Evolutionary conservation across 176 grass and related monocot genomes (phyloP).

Genomic region (Miscanthus lutarioriparius): DNA sequence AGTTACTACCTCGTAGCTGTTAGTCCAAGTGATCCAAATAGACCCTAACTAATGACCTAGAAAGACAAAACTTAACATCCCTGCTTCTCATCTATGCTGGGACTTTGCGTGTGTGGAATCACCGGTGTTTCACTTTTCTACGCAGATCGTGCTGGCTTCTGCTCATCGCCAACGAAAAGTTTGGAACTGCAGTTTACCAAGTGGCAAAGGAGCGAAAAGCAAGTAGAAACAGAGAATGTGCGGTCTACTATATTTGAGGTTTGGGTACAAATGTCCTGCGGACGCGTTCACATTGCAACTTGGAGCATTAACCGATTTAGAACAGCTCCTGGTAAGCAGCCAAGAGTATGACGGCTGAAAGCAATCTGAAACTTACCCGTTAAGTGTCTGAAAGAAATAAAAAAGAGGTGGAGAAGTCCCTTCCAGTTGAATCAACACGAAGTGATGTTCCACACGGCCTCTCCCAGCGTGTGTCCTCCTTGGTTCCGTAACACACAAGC

Average conservation of each 20-base stretch:
- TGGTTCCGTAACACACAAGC: conserved; percentile 3
- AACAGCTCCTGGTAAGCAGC: background rate
- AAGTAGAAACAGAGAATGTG: background rate
- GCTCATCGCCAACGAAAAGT: background rate
- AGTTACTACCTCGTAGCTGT: too few relatives aligned
- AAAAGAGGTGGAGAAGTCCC: background rate
- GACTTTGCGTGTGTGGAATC: background rate
- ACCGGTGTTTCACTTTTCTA: background rate
- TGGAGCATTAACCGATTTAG: background rate
- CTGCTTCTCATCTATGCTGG: background rate
- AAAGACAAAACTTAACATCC: too few relatives aligned
- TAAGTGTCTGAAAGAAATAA: background rate
- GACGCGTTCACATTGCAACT: background rate
- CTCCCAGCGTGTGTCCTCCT: background rate
- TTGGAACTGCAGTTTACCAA: background rate
- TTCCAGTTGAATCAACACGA: conserved; percentile 18
- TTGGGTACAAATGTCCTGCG: background rate
- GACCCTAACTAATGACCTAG: too few relatives aligned
- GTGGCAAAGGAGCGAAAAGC: background rate
- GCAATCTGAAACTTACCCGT: conserved; percentile 1
- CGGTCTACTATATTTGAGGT: background rate
- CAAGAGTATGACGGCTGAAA: background rate
- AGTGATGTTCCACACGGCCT: conserved; percentile 27
- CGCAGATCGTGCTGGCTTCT: background rate
- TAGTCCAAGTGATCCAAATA: too few relatives aligned